Evolutionary conservation across 2,329 filamentous ascomycete species (phyloP), one percentile per base, ranked within the genome.

Genomic region (Aspergillus uvarum): DNA sequence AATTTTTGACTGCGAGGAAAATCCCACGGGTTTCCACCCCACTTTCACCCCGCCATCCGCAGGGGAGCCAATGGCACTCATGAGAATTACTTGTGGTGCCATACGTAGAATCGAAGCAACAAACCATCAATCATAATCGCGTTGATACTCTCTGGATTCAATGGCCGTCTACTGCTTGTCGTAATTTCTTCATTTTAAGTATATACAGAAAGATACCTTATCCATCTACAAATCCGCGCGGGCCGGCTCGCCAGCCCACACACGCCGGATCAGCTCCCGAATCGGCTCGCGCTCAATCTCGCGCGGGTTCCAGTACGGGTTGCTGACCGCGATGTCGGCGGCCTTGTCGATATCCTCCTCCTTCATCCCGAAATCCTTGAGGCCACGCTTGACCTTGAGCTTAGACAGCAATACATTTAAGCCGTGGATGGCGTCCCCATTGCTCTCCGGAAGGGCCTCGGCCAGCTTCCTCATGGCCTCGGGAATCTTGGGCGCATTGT

Each of bases 201-300:
- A 62, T 56, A 47, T 61, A 60, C 47, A 54, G 54, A 48, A n/a
- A 54, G 5, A 2, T 44, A 16, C n/a, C 16, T 6, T 8, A 2
- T 12, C 12, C 14, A 65, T 70, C 65, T 75, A 85, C 65, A 84
- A 69, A 72, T 85, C 78, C n/a, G 77, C 79, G 59, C 74, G 78
- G 11, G 84, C 84, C 31, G 79, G 77, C 66, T 88, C 85, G 3
- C 85, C 86, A 59, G 83, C 83, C 82, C 83, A 87, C n/a, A 83
- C 83, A 57, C 85, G 76, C 58, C 85, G 75, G 49, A 88, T 82
- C 62, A 87, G 67, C 69, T 87, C 85, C 42, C 81, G 75, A 51
- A 87, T 80, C 0, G 76, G 76, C 6, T 73, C 77, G 53, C 75
- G 79, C 73, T 87, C 81, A 56, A 88, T 75, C 7, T 74, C 70